Base-by-base conservation (phyloP, 106 monocot genomes). In the Acorus calamus region DNA sequence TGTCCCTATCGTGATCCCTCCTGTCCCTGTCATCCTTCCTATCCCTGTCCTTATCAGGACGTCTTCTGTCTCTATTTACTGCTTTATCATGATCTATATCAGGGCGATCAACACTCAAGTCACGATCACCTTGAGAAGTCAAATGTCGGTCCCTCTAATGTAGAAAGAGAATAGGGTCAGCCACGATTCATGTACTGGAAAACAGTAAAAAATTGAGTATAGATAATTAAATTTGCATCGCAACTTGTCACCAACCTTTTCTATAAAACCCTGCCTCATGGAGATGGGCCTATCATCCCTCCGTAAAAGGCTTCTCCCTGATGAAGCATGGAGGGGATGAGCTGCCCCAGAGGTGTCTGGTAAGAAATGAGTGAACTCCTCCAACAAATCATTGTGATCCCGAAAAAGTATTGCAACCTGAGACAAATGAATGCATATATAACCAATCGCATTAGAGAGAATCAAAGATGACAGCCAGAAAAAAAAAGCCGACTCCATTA, bases 281-380 rank as follows among this genome's bases (percentile, higher is more conserved):
- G 69, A 58, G 56, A 80, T 77, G 63, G 56, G 80, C 69, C 77
- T 78, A 6, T 88, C 87, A 50, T 88, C 87, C 42, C 83, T 70
- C 49, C 78, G 71, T n/a, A 84, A 49, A n/a, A 79, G 66, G 14
- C 57, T 44, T 75, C 80, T 84, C 49, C 69, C 78, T 63, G 75
- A 67, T 11, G 74, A 66, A 47, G 65, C 52, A 65, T 87, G 71
- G 47, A 75, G 67, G 44, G 81, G 64, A 71, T 73, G 73, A 11
- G 52, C 46, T 7, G 78, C 53, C 4, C 63, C 71, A 14, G 83
- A 86, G 42, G 80, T 59, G 69, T 98, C 87, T 14, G 96, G 96
- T 69, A 98, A 66, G 61, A 98, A 98, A 68, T 98, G 96, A 7
- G 76, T 91, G 76, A 98, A 98, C 53, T 91, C 96, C 3, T 90